These are phyloP conservation scores for Kitagawia praeruptora DNA, from an alignment of 129 eudicot genomes.

Conservation along the genomic window DNA sequence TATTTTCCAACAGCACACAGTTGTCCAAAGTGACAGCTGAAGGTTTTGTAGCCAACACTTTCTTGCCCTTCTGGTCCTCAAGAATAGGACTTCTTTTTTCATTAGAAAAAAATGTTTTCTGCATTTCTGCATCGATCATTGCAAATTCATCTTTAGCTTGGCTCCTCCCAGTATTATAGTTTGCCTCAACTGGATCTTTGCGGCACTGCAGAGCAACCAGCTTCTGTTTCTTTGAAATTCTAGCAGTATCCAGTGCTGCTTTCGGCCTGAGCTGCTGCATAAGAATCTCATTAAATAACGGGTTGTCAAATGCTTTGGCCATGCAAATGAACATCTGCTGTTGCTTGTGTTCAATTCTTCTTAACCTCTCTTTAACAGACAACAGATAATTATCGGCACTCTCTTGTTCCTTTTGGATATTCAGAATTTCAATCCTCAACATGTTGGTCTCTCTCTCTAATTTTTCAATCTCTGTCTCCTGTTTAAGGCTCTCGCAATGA, in stretches of 20 bases:
- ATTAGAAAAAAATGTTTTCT: slow-evolving; percentile 23
- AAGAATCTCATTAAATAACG: slow-evolving; percentile 31
- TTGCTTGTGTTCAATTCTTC: slow-evolving; percentile 42
- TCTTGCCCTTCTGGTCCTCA: slow-evolving; percentile 23
- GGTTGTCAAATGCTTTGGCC: slow-evolving; percentile 44
- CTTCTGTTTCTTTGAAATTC: slow-evolving; percentile 35
- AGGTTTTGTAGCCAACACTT: slow-evolving; percentile 16
- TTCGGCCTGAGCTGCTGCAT: slow-evolving; percentile 35
- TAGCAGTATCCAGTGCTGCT: slow-evolving; percentile 20
- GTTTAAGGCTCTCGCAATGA: slow-evolving; percentile 12
- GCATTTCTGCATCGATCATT: slow-evolving; percentile 30
- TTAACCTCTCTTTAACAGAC: slow-evolving; percentile 39
- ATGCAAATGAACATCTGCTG: slow-evolving; percentile 39
- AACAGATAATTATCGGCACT: slow-evolving; percentile 29
- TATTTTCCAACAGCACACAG: slow-evolving; percentile 70
- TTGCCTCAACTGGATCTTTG: not conserved
- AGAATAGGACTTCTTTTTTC: slow-evolving; percentile 28
- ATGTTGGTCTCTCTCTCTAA: slow-evolving; percentile 34
- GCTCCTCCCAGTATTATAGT: slow-evolving; percentile 2
- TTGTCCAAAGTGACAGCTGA: slow-evolving; percentile 31
- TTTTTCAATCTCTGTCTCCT: slow-evolving; percentile 45
- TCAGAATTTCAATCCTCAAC: slow-evolving; percentile 39
- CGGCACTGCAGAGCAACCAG: slow-evolving; percentile 14
- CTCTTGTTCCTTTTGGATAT: slow-evolving; percentile 51
- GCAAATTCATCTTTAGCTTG: slow-evolving; percentile 31